Conservation (phyloP, 192 early-diverging fungal species). For the Backusella westeae region DNA sequence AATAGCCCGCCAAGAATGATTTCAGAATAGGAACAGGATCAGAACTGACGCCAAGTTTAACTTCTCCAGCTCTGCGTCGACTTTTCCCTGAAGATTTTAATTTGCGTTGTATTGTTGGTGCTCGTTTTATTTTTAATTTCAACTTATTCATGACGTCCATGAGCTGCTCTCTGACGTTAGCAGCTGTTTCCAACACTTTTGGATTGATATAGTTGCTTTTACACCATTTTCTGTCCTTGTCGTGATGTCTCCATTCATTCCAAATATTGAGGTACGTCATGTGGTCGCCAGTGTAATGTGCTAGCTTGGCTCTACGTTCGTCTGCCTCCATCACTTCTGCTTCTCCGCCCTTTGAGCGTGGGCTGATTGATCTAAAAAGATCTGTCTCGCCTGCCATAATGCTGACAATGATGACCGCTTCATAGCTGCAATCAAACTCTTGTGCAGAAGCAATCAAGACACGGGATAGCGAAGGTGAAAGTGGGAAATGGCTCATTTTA, state of each 20-base stretch:
- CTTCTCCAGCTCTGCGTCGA: conserved; percentile 28
- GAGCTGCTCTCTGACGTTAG: conserved; percentile 87
- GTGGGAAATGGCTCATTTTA: conserved; percentile 89
- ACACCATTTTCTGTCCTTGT: conserved; percentile 77
- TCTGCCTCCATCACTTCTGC: conserved; percentile 81
- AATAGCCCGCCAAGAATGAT: conserved; percentile 89
- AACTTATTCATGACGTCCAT: conserved; percentile 84
- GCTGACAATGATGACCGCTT: conserved; percentile 87
- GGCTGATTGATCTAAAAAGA: conserved; percentile 85
- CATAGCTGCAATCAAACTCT: conserved; percentile 79
- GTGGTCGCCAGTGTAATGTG: conserved; percentile 92
- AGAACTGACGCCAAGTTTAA: conserved; percentile 51
- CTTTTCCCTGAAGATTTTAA: conserved; percentile 10
- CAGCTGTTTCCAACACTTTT: conserved; percentile 76
- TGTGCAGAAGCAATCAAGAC: conserved; percentile 77
- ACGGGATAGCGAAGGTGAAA: conserved; percentile 87
- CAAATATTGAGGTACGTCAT: conserved; percentile 83
- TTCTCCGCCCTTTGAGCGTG: conserved; percentile 48
- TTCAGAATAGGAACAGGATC: conserved; percentile 74
- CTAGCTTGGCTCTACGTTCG: conserved; percentile 77
- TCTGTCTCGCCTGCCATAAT: conserved; percentile 88
- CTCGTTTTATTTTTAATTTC: conserved; percentile 39
- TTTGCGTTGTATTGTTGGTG: conserved; percentile 12
- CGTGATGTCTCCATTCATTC: conserved; percentile 73
- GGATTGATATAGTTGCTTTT: conserved; percentile 85